A percentile compares a stretch with the other conserved stretches of the same genome.
phyloP scores from a whole-genome alignment of 345 rosid genomes.

The Moricandia moricandioides region DNA sequence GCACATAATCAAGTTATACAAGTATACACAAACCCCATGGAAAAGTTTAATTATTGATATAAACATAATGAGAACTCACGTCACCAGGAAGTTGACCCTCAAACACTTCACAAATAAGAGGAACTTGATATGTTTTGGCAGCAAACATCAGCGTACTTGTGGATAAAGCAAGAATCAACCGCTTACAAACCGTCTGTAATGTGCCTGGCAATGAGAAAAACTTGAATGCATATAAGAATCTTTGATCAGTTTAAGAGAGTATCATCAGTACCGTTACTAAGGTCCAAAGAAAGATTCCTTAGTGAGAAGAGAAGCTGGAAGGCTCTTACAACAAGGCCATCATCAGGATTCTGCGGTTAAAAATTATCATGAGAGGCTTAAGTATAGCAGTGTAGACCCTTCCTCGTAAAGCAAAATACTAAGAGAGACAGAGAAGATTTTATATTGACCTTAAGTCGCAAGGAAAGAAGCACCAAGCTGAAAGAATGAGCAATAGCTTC shows the following conservation, averaged over 20 bases:
- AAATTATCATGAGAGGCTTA: neutral
- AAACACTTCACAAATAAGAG: conserved; percentile 52
- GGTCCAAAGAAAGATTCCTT: conserved; percentile 52
- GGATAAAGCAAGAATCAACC: conserved; percentile 60
- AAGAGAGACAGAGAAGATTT: neutral
- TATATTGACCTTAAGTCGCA: conserved; percentile 62
- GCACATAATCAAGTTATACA: conserved; percentile 8
- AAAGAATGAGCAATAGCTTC: conserved; percentile 94
- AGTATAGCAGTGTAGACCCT: neutral
- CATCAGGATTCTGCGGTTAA: conserved; percentile 59
- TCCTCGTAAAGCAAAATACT: no score
- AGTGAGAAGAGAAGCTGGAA: conserved; percentile 90
- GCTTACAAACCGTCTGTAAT: conserved; percentile 56
- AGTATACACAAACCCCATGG: neutral
- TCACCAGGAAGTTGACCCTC: conserved; percentile 51
- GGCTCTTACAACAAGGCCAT: conserved; percentile 54
- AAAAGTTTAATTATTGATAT: no score
- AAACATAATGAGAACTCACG: conserved; percentile 48
- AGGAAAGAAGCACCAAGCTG: conserved; percentile 59
- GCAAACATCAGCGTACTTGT: conserved; percentile 75
- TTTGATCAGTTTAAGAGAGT: conserved; percentile 18
- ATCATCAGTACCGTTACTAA: conserved; percentile 51
- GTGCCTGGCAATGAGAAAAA: conserved; percentile 44
- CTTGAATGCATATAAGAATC: neutral
- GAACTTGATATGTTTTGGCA: conserved; percentile 64